These are phyloP conservation scores for Pseudogymnoascus sp. DNA, from an alignment of 2,329 filamentous ascomycete genomes.

Conservation along the genomic window DNA sequence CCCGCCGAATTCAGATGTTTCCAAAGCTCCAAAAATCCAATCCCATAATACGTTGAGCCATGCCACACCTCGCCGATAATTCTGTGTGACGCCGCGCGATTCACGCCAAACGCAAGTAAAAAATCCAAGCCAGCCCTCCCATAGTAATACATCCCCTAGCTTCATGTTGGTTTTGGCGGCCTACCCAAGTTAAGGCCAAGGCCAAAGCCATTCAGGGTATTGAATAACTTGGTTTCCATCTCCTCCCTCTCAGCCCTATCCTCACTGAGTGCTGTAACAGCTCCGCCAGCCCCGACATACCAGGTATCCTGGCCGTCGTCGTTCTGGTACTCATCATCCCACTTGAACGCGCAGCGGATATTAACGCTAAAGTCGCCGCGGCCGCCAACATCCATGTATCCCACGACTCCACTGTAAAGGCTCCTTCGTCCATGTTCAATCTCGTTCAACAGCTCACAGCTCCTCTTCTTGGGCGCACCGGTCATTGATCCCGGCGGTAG, in stretches of 20 bases:
- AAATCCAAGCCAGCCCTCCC: background rate
- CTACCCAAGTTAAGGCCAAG: background rate
- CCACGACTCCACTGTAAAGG: slow-evolving; percentile 80
- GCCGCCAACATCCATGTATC: slow-evolving; percentile 80
- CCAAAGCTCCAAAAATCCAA: background rate
- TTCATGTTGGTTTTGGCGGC: background rate
- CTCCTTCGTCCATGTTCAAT: slow-evolving; percentile 62
- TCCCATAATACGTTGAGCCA: slow-evolving; percentile 1
- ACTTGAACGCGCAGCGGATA: slow-evolving; percentile 72
- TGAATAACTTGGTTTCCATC: slow-evolving; percentile 63
- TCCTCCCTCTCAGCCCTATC: slow-evolving; percentile 77
- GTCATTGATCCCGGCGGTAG: slow-evolving; percentile 94
- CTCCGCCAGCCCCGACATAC: slow-evolving; percentile 83
- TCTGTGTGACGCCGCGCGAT: background rate
- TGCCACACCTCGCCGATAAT: background rate
- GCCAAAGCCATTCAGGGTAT: slow-evolving; percentile 16
- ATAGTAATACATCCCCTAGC: background rate
- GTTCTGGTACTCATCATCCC: slow-evolving; percentile 47
- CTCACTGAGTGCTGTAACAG: slow-evolving; percentile 77
- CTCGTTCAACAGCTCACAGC: slow-evolving; percentile 68
- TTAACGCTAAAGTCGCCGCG: slow-evolving; percentile 85
- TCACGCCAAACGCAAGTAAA: background rate
- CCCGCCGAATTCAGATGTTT: background rate
- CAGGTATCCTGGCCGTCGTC: slow-evolving; percentile 37
- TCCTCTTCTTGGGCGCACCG: slow-evolving; percentile 87